Base-by-base conservation (phyloP, 2,329 filamentous ascomycete species). In the Hirsutella rhossiliensis region DNA sequence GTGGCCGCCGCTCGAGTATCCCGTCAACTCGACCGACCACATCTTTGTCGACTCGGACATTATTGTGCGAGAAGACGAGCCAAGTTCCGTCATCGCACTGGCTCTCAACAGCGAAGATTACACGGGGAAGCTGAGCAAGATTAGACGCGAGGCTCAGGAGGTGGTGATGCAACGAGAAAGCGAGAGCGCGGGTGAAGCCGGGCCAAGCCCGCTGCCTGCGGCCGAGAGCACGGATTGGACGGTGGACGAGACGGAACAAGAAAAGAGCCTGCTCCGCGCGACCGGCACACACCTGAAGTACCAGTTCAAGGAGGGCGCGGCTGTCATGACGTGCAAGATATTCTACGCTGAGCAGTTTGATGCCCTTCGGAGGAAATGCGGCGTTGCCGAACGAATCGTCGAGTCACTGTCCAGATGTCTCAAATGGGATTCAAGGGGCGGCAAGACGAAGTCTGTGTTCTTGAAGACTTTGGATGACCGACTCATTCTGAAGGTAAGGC, bases 301-400 rank as follows among this genome's bases (percentile, higher is more conserved):
- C 59, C 87, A 94, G 47, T 98, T 97, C 64, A 82, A 83, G 27
- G 89, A 96, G 59, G 88, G 90, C 0, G 81, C 85, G n/a, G 90
- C 94, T 3, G 87, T 84, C 55, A 94, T 96, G 76, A 83, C 90
- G 41, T 97, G 94, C 70, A 98, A 98, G 64, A 92, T 98, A 40
- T 97, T 98, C 63, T 98, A 94, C 56, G 92, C 92, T 0, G 92
- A 97, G 61, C 92, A 96, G 50, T 98, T 98, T 54, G 92, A 98
- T 63, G 92, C 92, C 3, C 73, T 98, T 34, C 80, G 92, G 45
- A 78, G 86, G 45, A 96, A 95, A 63, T 97, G 90, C 51, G 90
- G 90, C 15, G 84, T 96, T 9, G 82, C 87, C 1, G 89, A 97
- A 57, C 84, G 92, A 31, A 94, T 98, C 51, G 81, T 97, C 23